These are phyloP conservation scores for Silene conica DNA, from an alignment of 148 eudicot species.

Conservation along the genomic window DNA sequence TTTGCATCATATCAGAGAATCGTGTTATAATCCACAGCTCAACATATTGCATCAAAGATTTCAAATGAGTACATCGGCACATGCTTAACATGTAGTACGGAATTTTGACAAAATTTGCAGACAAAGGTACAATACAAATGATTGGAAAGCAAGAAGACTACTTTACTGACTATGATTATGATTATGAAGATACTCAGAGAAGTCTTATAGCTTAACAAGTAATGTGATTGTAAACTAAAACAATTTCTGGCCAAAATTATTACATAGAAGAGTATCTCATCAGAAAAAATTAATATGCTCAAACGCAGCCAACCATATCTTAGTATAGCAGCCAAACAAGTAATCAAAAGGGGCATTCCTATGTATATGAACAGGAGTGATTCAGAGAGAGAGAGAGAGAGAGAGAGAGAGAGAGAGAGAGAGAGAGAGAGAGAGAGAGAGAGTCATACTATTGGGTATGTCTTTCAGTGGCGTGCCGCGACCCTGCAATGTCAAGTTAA, in stretches of 20 bases:
- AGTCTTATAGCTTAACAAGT: neutral
- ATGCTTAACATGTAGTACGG: neutral
- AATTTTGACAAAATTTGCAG: neutral
- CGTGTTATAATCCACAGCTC: neutral
- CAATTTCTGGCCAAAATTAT: too few species aligned
- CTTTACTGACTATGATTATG: neutral
- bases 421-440: neutral
- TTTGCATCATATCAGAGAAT: neutral
- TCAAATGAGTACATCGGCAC: neutral
- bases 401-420: neutral
- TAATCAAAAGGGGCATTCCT: neutral
- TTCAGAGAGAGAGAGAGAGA: neutral
- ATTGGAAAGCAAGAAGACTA: neutral
- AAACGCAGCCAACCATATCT: neutral
- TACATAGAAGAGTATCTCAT: neutral
- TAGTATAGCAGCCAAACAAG: neutral
- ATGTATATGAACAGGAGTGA: neutral
- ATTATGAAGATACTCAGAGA: neutral
- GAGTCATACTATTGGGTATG: slow-evolving; percentile 74
- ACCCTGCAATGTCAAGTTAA: slow-evolving; percentile 61
- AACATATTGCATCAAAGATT: neutral
- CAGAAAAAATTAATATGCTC: too few species aligned
- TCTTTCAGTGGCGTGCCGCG: slow-evolving; percentile 80
- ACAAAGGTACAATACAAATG: neutral
- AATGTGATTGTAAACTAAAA: too few species aligned